Conservation (phyloP, 805 yeast genomes). For the Trichomonascus vanleenenianus region DNA sequence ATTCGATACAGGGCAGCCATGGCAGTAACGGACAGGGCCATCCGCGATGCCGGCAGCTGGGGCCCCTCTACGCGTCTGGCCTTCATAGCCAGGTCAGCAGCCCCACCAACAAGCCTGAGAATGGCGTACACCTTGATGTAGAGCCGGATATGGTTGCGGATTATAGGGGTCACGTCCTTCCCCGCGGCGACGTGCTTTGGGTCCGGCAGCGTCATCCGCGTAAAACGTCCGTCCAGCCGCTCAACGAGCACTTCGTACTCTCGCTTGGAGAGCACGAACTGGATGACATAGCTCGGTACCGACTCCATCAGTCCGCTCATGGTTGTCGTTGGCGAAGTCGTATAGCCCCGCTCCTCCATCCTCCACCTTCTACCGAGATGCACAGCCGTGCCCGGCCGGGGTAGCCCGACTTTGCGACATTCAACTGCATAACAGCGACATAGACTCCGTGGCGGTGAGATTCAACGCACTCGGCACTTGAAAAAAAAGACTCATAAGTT, state of each 20-base stretch:
- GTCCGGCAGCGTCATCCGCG: slow-evolving; percentile 2
- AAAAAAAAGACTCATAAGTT: no score
- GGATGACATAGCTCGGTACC: slow-evolving; percentile 12
- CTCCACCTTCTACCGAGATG: not conserved
- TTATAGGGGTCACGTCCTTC: slow-evolving; percentile 7
- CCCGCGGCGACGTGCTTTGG: slow-evolving; percentile 7
- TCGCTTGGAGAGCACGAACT: slow-evolving; percentile 20
- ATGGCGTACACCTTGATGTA: slow-evolving; percentile 14
- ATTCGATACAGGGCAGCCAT: slow-evolving; percentile 14
- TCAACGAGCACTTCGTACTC: slow-evolving; percentile 17
- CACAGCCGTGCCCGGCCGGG: no score
- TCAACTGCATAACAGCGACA: no score
- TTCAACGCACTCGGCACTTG: no score
- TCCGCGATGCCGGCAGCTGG: not conserved
- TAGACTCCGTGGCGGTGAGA: no score
- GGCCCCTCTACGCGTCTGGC: slow-evolving; percentile 5
- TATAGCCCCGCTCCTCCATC: not conserved
- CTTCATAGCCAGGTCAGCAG: slow-evolving; percentile 7
- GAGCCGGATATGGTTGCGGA: slow-evolving; percentile 18
- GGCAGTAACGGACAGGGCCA: slow-evolving; percentile 12
- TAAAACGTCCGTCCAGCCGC: slow-evolving; percentile 4
- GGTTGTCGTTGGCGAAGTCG: no score
- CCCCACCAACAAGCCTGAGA: slow-evolving; percentile 10
- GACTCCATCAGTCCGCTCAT: no score
- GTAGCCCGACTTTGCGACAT: no score